Conservation (phyloP, 2,329 filamentous ascomycete genomes). For the Fusarium foetens region DNA sequence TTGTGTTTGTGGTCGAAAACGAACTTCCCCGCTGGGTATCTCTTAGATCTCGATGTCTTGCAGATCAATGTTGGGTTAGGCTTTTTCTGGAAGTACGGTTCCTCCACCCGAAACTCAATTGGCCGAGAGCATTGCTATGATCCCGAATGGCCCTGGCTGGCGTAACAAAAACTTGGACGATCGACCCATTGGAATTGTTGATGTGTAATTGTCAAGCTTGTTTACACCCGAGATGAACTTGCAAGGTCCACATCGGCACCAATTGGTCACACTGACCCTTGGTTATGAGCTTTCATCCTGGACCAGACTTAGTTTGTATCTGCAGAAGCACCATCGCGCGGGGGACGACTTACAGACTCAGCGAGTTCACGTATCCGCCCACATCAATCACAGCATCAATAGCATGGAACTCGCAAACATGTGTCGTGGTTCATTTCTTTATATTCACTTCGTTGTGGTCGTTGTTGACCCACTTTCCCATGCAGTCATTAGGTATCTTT, state of each 20-base stretch:
- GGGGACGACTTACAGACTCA: slow-evolving; percentile 3
- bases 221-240: background rate
- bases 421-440: slow-evolving; percentile 19
- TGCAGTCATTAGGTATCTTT: slow-evolving; percentile 33
- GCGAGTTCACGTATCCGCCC: background rate
- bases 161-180: background rate
- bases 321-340: background rate
- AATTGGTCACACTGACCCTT: background rate
- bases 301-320: background rate
- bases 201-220: background rate
- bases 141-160: background rate
- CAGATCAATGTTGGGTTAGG: slow-evolving; percentile 7
- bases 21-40: background rate
- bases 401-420: background rate
- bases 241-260: background rate
- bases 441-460: slow-evolving; percentile 33
- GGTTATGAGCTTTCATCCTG: background rate
- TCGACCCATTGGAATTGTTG: background rate
- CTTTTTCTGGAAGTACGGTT: background rate
- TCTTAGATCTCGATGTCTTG: slow-evolving; percentile 13
- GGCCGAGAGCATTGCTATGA: background rate
- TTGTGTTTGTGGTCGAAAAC: rapidly evolving
- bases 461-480: slow-evolving; percentile 12
- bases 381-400: slow-evolving; percentile 4
- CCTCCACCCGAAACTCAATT: slow-evolving; percentile 2